Base-by-base conservation (phyloP, 495 filamentous ascomycete genomes). In the Rhypophila decipiens region DNA sequence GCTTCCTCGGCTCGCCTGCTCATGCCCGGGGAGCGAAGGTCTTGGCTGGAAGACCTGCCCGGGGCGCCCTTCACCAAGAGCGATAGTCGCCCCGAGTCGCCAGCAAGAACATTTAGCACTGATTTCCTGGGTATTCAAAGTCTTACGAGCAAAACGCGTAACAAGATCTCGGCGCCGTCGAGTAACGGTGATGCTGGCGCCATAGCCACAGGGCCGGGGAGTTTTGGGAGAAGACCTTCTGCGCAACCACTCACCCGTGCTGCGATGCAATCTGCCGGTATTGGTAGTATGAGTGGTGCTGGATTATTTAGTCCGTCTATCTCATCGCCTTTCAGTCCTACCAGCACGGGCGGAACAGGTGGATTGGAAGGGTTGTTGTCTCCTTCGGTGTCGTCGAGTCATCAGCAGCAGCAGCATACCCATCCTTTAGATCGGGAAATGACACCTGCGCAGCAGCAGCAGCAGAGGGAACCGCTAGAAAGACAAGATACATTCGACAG, bases 21-120 rank as follows among this genome's bases (percentile, higher is more conserved):
- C 37, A 75, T 78, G 34, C 57, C 86, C 0, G 81, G 86, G 39
- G 85, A 91, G 46, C 89, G 94, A 46, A 66, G 71, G 8, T 89
- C 83, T 63, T 90, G 84, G 82, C 73, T 83, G 39, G 85, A 89
- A 47, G 82, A 75, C 34, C 53, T 71, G 0, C 62, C 71, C 1
- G 53, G 60, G 12, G 47, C 52, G 11, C 46, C 67, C 13, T 67
- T 66, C 37, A 24, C 59, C 36, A 70, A 68, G 42, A 68, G 53
- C 39, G 65, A 67, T 3, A 70, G 70, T 47, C 63, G 72, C 10
- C 72, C 71, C 11, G 71, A 66, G 20, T 76, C 72, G 18, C 72
- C 72, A 13, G 61, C 70, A 21, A 60, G 72, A 29, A 73, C 72
- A 4, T 73, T 70, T 33, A 76, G 72, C 52, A 64, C 68, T 13